Evolutionary conservation across 2,329 filamentous ascomycete genomes (phyloP).

Genomic region (Chaetothyriales sp.): DNA sequence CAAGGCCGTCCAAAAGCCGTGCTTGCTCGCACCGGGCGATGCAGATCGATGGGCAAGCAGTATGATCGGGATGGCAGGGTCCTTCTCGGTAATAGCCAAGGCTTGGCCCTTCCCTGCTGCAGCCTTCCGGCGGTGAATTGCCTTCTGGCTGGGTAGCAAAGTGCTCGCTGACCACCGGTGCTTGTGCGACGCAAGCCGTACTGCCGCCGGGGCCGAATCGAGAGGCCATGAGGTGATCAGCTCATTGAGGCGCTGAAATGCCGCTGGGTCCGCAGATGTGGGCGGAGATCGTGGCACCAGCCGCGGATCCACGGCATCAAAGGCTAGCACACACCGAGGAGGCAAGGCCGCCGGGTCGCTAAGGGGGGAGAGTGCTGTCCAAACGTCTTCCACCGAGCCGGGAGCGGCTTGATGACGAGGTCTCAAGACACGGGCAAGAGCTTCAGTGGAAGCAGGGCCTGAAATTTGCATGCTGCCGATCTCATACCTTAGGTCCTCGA

Average conservation of each 20-base stretch:
- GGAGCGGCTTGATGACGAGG: constrained; percentile 29
- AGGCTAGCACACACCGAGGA: constrained; percentile 53
- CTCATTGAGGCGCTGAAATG: constrained; percentile 38
- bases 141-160: constrained; percentile 60
- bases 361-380: constrained; percentile 35
- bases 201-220: constrained; percentile 38
- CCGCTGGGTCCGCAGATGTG: constrained; percentile 19
- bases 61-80: constrained; percentile 67
- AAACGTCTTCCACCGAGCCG: constrained; percentile 20
- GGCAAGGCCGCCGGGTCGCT: constrained; percentile 60
- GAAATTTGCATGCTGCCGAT: constrained; percentile 58
- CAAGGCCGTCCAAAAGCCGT: constrained; percentile 68
- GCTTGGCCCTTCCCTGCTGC: constrained; percentile 48
- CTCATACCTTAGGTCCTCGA: constrained; percentile 57
- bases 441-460: constrained; percentile 66
- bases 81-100: constrained; percentile 43
- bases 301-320: constrained; percentile 65
- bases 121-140: constrained; percentile 63
- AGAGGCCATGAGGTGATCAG: constrained; percentile 54
- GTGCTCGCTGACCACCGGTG: constrained; percentile 51
- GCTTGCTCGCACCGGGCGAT: constrained; percentile 34
- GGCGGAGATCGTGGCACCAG: constrained; percentile 48
- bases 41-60: constrained; percentile 48
- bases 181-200: constrained; percentile 54
- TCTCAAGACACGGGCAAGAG: constrained; percentile 55